Conservation (phyloP, 2,329 filamentous ascomycete species). For the Pleurostoma richardsiae region DNA sequence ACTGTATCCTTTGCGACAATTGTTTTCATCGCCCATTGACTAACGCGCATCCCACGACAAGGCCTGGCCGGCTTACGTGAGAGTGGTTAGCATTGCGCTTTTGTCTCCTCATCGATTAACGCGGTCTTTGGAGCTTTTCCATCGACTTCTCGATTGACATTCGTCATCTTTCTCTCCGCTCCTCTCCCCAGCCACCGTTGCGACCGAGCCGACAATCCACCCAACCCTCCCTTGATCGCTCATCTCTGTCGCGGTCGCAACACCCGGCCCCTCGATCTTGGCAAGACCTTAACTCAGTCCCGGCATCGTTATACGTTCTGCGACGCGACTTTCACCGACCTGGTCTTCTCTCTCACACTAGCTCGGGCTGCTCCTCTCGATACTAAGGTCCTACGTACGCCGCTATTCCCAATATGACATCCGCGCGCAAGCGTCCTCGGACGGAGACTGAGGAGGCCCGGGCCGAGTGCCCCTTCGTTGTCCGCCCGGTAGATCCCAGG, state of each 20-base stretch:
- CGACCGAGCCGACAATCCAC: neutral
- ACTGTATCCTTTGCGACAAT: constrained; percentile 14
- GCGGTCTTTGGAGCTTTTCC: too few species aligned
- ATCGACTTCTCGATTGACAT: too few species aligned
- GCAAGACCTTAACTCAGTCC: too few species aligned
- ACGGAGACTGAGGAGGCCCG: constrained; percentile 41
- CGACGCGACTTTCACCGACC: too few species aligned
- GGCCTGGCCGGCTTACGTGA: neutral
- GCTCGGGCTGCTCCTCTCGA: too few species aligned
- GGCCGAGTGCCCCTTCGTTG: constrained; percentile 51
- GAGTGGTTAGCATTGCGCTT: neutral
- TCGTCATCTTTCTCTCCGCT: neutral
- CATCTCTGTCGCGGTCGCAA: neutral
- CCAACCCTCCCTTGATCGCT: neutral
- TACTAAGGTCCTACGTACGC: neutral
- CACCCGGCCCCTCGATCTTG: neutral
- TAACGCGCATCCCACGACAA: constrained; percentile 6
- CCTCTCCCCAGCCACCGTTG: neutral
- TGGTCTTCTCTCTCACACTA: too few species aligned
- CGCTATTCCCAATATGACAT: constrained; percentile 25
- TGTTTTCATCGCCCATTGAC: constrained; percentile 17
- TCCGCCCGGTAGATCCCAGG: constrained; percentile 40
- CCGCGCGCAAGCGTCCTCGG: constrained; percentile 46
- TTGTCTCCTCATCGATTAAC: neutral
- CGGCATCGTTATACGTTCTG: too few species aligned